Base-by-base conservation (phyloP, 352 stramenopile genomes). In the Phytopythium litorale region DNA sequence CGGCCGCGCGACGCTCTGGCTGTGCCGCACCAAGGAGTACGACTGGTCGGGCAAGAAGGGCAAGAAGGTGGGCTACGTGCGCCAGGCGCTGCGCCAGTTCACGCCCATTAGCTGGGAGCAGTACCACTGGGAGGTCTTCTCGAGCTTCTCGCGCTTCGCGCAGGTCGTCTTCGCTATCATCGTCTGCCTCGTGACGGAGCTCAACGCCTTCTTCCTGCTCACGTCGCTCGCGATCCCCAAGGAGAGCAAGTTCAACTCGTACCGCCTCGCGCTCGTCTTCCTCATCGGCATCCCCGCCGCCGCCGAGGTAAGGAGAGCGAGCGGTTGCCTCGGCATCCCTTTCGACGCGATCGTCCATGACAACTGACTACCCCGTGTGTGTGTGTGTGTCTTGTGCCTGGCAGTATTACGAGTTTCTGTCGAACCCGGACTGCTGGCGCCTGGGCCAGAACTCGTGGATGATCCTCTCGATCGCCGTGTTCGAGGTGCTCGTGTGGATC, bases 151-250 rank as follows among this genome's bases (percentile, higher is more conserved):
- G 72, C 84, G 88, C 30, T 96, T 97, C 55, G 77, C 69, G 3
- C 73, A 89, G 64, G 79, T 96, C 46, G 59, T 97, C 21, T 88
- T 97, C 49, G 79, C 89, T 0, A 72, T 98, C 51, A 64, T 96
- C n/a, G 70, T 97, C 64, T 92, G 82, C 58, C 67, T 94, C 1
- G 60, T 96, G 12, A 88, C 88, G 3, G 92, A 98, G 71, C 71
- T 98, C 30, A 98, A 98, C 71, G 92, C 92, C 15, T 98, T 98
- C 72, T 97, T 98, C 67, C 69, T 98, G 60, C 75, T 97, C 33
- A 95, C 88, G 52, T 92, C 89, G 21, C 70, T 97, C 33, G 84
- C 78, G 33, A 89, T 97, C 49, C 87, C 87, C 11, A 94, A 96
- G 62, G 85, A 94, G 60, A 92, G 84, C 69, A 84, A 83, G 46